Base-by-base conservation (phyloP, 495 filamentous ascomycete species). In the Penicillium longicatenatum region DNA sequence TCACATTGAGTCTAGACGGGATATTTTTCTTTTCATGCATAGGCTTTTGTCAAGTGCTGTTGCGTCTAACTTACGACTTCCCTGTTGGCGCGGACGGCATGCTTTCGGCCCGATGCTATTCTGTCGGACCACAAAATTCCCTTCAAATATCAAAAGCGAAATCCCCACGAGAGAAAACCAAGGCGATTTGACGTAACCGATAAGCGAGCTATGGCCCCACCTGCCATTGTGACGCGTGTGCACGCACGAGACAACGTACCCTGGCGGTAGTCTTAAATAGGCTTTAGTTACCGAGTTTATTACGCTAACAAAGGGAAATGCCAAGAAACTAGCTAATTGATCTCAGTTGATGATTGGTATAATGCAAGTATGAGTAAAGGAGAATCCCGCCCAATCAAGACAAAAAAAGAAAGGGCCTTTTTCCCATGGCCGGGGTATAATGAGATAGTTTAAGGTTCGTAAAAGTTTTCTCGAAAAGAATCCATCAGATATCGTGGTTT, bases 1-100 rank as follows among this genome's bases (percentile, higher is more conserved):
- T 54, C 47, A 29, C 42, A 21, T 35, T 55, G 37, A 54, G 33
- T 54, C 51, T 54, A 45, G 51, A 54, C 22, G 31, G 1, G 8
- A 35, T 1, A 9, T 10, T 6, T 35, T 35, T 9, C 8, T 35
- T 35, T 35, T 10, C 31, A 35, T 11, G 31, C 31, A 35, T 35
- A 9, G 31, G 12, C 9, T 35, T 35, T 35, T 35, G 31, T 35
- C 12, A 35, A 35, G 12, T 35, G 12, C 31, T 33, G 31, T 6
- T 26, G 26, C 26, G 26, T 26, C 26, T n/a, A n/a, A n/a, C 26
- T 4, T 26, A 26, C 26, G 3, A 24, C 26, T 22, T 14, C 12
- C 31, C 26, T 5, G 7, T 19, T 46, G 26, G 44, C 10, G 44
- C 44, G 8, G 44, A 26, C 44, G 20, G 21, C 44, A 16, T 46